These are phyloP conservation scores for Pichia deserticola DNA, from an alignment of 805 yeast species.

Conservation along the genomic window DNA sequence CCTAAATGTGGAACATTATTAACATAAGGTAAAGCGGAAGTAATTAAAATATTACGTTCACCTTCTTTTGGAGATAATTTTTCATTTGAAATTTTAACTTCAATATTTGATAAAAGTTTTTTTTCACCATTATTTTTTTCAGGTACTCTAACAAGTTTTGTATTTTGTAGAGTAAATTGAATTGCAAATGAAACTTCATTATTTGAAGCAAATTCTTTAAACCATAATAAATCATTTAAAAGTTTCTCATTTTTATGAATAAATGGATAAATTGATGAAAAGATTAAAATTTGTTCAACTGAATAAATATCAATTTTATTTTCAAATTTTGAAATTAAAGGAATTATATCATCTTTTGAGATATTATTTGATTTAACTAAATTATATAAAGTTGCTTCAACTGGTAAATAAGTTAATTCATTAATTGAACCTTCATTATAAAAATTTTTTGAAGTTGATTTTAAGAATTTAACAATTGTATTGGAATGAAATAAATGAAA, in stretches of 20 bases:
- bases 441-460: constrained; percentile 21
- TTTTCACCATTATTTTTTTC: constrained; percentile 36
- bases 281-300: constrained; percentile 51
- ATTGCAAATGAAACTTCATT: constrained; percentile 40
- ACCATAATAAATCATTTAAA: constrained; percentile 29
- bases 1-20: constrained; percentile 98
- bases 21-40: constrained; percentile 96
- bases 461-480: constrained; percentile 60
- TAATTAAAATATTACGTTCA: constrained; percentile 77
- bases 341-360: constrained; percentile 11
- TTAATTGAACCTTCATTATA: not conserved
- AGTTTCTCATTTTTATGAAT: constrained; percentile 8
- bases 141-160: constrained; percentile 35
- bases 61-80: constrained; percentile 59
- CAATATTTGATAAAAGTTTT: constrained; percentile 16
- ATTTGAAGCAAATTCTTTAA: constrained; percentile 31
- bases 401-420: constrained; percentile 23
- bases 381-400: constrained; percentile 38
- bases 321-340: constrained; percentile 7
- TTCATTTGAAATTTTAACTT: constrained; percentile 13
- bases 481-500: constrained; percentile 56
- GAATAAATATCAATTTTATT: constrained; percentile 27
- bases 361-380: constrained; percentile 32
- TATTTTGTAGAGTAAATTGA: constrained; percentile 37
- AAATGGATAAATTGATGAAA: constrained; percentile 48